Percentiles rank a stretch among this genome's conserved stretches.
Evolutionary conservation across 2,329 filamentous ascomycete species (phyloP).

Genomic region (Rugonectria rugulosa): DNA sequence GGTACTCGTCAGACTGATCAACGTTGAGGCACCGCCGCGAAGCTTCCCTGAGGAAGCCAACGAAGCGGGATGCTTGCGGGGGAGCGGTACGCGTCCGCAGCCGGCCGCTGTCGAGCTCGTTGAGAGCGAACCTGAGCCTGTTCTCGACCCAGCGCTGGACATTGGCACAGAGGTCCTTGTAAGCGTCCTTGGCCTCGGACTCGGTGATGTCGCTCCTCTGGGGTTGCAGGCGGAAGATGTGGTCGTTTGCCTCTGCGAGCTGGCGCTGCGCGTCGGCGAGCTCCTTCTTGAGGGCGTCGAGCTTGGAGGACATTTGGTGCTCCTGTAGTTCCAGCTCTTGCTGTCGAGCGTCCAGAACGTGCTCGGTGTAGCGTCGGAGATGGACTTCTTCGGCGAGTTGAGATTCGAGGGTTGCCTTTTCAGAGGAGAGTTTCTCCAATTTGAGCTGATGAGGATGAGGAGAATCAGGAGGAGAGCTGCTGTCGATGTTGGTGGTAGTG

Average conservation of each 20-base stretch:
- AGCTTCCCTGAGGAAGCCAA: slow-evolving; percentile 45
- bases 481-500: slow-evolving; percentile 9
- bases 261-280: slow-evolving; percentile 41
- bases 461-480: slow-evolving; percentile 3
- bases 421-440: slow-evolving; percentile 20
- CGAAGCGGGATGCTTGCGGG: slow-evolving; percentile 41
- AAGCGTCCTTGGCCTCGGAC: slow-evolving; percentile 44
- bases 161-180: slow-evolving; percentile 43
- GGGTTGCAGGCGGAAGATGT: slow-evolving; percentile 44
- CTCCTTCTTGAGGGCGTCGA: slow-evolving; percentile 43
- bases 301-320: slow-evolving; percentile 35
- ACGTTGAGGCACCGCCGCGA: slow-evolving; percentile 43
- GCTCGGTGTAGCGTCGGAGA: slow-evolving; percentile 46
- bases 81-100: slow-evolving; percentile 34
- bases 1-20: slow-evolving; percentile 45
- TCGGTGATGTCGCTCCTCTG: slow-evolving; percentile 47
- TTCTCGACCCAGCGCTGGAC: slow-evolving; percentile 49
- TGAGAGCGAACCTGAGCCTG: slow-evolving; percentile 41
- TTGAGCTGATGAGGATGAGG: slow-evolving; percentile 14
- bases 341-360: slow-evolving; percentile 47
- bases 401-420: slow-evolving; percentile 31
- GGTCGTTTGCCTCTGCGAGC: slow-evolving; percentile 41
- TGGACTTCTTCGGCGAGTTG: slow-evolving; percentile 42
- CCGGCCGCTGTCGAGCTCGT: slow-evolving; percentile 42
- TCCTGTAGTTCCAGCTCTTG: slow-evolving; percentile 45